These are phyloP conservation scores for Plantago rigida DNA, from an alignment of 305 asterid genomes.

Conservation along the genomic window DNA sequence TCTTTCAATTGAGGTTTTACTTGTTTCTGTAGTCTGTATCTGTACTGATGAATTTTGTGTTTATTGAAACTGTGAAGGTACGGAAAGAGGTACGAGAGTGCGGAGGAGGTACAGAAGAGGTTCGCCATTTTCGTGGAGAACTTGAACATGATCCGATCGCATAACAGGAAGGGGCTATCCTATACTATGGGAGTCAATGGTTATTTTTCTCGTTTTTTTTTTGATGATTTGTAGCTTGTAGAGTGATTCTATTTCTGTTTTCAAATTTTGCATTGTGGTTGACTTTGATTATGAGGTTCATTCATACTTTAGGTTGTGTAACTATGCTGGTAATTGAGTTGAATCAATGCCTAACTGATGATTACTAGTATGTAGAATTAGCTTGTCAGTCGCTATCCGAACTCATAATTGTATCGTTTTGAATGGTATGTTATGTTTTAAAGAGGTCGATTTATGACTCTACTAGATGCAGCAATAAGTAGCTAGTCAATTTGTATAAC, in stretches of 20 bases:
- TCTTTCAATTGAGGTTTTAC: neutral
- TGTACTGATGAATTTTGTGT: slow-evolving; percentile 4
- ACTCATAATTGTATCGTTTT: no score
- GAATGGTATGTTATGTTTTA: no score
- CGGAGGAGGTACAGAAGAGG: slow-evolving; percentile 63
- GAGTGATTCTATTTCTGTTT: no score
- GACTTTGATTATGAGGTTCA: no score
- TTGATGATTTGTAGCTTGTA: neutral
- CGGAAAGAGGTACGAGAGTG: slow-evolving; percentile 57
- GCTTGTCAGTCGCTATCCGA: no score
- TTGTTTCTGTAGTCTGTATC: neutral
- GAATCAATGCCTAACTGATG: no score
- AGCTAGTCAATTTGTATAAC: no score
- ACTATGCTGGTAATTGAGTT: no score
- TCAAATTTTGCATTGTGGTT: neutral
- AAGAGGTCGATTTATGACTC: no score
- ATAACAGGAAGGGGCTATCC: slow-evolving; percentile 70
- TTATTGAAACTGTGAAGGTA: slow-evolving; percentile 37
- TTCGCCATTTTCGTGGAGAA: slow-evolving; percentile 56
- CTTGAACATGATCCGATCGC: slow-evolving; percentile 64
- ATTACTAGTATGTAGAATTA: no score
- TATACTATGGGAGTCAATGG: slow-evolving; percentile 75
- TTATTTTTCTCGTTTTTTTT: slow-evolving; percentile 3
- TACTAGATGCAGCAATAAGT: no score
- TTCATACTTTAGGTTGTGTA: no score